Conservation (phyloP, 2,329 filamentous ascomycete genomes). For the Penicillium polonicum region DNA sequence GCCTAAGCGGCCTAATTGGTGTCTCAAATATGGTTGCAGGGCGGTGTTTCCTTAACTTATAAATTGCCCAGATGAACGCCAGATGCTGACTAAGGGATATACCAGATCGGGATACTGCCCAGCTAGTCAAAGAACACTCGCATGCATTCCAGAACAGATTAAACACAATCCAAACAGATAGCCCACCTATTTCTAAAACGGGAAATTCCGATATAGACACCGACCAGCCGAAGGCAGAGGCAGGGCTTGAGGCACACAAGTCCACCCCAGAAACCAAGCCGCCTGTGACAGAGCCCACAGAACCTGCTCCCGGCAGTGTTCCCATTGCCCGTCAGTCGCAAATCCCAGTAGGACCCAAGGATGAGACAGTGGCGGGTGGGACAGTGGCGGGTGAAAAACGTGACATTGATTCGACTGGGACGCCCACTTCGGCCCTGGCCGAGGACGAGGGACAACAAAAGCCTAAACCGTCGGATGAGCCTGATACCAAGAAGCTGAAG, state of each 20-base stretch:
- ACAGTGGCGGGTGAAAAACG: constrained; percentile 20
- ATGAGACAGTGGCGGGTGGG: constrained; percentile 10
- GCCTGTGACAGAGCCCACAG: constrained; percentile 4
- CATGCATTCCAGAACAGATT: constrained; percentile 16
- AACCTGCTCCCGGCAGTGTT: constrained; percentile 2
- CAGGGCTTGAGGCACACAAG: constrained; percentile 5
- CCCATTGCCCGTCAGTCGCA: constrained; percentile 12
- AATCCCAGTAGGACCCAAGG: constrained; percentile 10
- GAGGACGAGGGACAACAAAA: constrained; percentile 17
- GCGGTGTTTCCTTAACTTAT: neutral
- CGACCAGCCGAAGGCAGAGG: neutral
- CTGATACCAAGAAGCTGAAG: constrained; percentile 39
- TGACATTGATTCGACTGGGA: constrained; percentile 15
- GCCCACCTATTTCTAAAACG: neutral
- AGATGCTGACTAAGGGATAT: constrained; percentile 24
- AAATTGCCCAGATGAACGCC: neutral
- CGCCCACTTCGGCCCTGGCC: neutral
- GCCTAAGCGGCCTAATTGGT: neutral
- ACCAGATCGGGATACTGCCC: constrained; percentile 5
- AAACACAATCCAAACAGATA: constrained; percentile 17
- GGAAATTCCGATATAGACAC: neutral
- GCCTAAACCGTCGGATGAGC: constrained; percentile 18
- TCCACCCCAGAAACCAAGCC: constrained; percentile 11
- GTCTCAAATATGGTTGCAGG: neutral
- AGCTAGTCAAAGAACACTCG: constrained; percentile 12